Base-by-base conservation (phyloP, 371 early-diverging fungal genomes). In the Saksenaea oblongispora region DNA sequence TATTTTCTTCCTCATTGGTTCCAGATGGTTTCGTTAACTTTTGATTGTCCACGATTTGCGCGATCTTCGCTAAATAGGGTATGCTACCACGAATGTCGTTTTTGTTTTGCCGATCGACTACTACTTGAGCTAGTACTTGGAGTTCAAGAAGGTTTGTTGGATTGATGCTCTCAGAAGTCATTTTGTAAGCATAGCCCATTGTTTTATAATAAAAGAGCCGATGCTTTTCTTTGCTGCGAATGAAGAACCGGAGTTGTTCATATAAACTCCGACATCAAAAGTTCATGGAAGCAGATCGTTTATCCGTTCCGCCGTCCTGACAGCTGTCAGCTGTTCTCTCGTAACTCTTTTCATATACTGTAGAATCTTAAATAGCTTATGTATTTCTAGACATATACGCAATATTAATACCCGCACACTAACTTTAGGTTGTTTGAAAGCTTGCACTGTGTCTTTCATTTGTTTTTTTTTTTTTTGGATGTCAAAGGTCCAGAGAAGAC, bases 51-150 rank as follows among this genome's bases (percentile, higher is more conserved):
- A 79, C 59, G 24, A 76, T 74, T 34, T 79, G 80, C 4, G 67
- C 74, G 13, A 79, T 73, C 36, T 79, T 79, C n/a, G 80, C 74
- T 10, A 76, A 35, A 54, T 76, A 79, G 10, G 80, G 80, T 58
- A 79, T 76, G 8, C 73, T 60, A 7, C 71, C 75, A 34, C 57
- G 41, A 26, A 72, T 65, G 47, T 75, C 63, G 15, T 62, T 64
- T 31, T 66, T 59, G 1, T 13, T 44, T 56, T 75, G 74, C 13
- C 67, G 51, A 22, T 69, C 54, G 22, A 37, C 31, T 0, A 67
- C 63, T 7, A 78, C 59, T 41, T 73, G 61, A 18, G 62, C 57
- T 9, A 77, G 62, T 0, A 73, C 71, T 59, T 75, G 63, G 10
- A 78, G 64, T 26, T 78, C 75, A 31, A 71, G 39, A 2, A 78